Conservation (phyloP, 2,329 filamentous ascomycete species). For the Fusarium sp. region DNA sequence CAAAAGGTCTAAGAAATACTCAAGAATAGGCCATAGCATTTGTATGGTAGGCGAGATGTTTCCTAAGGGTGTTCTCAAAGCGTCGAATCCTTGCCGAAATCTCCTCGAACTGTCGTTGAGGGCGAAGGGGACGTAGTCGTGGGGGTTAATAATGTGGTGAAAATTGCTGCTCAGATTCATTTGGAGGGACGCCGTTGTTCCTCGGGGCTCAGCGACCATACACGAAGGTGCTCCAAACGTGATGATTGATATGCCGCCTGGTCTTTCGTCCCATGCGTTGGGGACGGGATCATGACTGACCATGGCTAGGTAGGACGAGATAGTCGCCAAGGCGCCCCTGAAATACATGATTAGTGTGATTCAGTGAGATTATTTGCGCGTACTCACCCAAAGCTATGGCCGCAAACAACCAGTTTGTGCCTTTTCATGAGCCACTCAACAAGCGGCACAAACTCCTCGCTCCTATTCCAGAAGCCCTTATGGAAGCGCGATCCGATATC, state of each 20-base stretch:
- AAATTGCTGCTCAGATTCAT: not conserved
- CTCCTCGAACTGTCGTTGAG: not conserved
- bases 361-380: no score
- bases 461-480: not conserved
- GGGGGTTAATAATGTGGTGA: not conserved
- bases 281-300: not conserved
- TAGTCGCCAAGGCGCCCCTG: not conserved
- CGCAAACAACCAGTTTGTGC: not conserved
- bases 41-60: not conserved
- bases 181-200: not conserved
- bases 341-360: no score
- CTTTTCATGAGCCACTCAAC: not conserved
- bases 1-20: not conserved
- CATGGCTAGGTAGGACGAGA: not conserved
- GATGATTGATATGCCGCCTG: not conserved
- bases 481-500: not conserved
- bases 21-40: constrained; percentile 3
- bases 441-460: not conserved
- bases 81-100: not conserved
- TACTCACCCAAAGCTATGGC: not conserved
- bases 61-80: not conserved
- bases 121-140: constrained; percentile 1
- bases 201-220: not conserved
- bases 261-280: not conserved
- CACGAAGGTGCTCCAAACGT: not conserved